These are phyloP conservation scores for Tolypocladium ovalisporum DNA, from an alignment of 2,329 filamentous ascomycete species.

Conservation along the genomic window DNA sequence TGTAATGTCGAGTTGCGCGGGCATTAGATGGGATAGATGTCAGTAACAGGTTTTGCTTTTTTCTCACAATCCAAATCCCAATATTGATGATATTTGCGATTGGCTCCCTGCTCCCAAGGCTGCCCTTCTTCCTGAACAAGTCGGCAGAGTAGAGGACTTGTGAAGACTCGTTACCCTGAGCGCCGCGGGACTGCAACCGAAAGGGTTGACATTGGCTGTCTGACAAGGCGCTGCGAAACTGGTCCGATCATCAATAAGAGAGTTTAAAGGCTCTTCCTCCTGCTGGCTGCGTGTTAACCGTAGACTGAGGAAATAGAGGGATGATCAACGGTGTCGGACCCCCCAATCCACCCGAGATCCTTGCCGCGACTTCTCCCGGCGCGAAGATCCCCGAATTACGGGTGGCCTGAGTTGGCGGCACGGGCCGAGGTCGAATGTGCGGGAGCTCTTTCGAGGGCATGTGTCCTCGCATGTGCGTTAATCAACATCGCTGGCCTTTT, in stretches of 20 bases:
- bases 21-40: background rate
- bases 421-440: background rate
- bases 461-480: background rate
- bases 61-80: background rate
- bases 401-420: no score
- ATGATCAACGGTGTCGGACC: no score
- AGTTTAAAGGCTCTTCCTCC: background rate
- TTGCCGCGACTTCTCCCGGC: background rate
- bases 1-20: background rate
- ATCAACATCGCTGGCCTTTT: no score
- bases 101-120: background rate
- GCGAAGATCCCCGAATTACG: background rate
- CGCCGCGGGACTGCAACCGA: no score
- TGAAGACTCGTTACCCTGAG: no score
- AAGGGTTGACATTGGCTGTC: no score
- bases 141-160: no score
- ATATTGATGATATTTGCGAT: background rate
- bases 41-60: background rate
- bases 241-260: background rate
- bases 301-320: no score
- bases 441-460: background rate
- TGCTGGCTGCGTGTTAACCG: no score
- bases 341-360: background rate
- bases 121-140: background rate
- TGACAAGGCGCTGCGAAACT: background rate